These are phyloP conservation scores for Exophiala sideris DNA, from an alignment of 2,329 filamentous ascomycete genomes.

Conservation along the genomic window DNA sequence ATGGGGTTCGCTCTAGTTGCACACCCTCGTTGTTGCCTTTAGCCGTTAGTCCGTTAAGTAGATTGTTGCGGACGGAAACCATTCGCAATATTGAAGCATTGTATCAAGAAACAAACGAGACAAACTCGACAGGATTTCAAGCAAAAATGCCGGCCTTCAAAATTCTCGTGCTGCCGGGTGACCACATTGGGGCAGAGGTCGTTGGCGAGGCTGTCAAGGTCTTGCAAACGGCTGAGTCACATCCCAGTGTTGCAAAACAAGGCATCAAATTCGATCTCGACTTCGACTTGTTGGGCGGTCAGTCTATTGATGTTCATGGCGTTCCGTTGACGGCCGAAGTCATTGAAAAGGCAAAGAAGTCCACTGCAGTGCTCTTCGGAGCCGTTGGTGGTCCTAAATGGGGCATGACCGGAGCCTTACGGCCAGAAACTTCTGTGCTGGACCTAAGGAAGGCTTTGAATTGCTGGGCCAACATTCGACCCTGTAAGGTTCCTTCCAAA, in stretches of 20 bases:
- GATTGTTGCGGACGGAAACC: too few species aligned
- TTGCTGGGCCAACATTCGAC: slow-evolving; percentile 86
- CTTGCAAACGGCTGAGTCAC: slow-evolving; percentile 67
- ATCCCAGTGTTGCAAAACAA: slow-evolving; percentile 29
- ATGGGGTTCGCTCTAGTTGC: too few species aligned
- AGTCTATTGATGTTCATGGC: slow-evolving; percentile 76
- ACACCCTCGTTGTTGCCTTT: too few species aligned
- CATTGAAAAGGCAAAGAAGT: slow-evolving; percentile 71
- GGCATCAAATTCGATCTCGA: slow-evolving; percentile 76
- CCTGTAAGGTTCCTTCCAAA: slow-evolving; percentile 56
- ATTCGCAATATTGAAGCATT: too few species aligned
- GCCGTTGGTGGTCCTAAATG: slow-evolving; percentile 91
- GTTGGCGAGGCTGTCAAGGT: slow-evolving; percentile 53
- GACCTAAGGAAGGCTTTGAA: slow-evolving; percentile 80
- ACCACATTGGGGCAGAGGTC: slow-evolving; percentile 71
- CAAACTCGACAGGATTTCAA: too few species aligned
- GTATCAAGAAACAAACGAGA: slow-evolving; percentile 30
- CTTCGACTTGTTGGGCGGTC: slow-evolving; percentile 79
- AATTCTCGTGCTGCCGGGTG: too few species aligned
- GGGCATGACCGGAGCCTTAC: slow-evolving; percentile 69
- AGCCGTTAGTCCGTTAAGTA: too few species aligned
- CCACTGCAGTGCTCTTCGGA: slow-evolving; percentile 82
- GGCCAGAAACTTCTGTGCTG: slow-evolving; percentile 73
- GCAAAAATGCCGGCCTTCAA: too few species aligned
- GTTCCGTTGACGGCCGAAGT: slow-evolving; percentile 73